Percentiles rank a stretch among this genome's conserved stretches.
Evolutionary conservation across 768 basidiomycete species (phyloP).

Genomic region (Kwoniella mangroviensis): DNA sequence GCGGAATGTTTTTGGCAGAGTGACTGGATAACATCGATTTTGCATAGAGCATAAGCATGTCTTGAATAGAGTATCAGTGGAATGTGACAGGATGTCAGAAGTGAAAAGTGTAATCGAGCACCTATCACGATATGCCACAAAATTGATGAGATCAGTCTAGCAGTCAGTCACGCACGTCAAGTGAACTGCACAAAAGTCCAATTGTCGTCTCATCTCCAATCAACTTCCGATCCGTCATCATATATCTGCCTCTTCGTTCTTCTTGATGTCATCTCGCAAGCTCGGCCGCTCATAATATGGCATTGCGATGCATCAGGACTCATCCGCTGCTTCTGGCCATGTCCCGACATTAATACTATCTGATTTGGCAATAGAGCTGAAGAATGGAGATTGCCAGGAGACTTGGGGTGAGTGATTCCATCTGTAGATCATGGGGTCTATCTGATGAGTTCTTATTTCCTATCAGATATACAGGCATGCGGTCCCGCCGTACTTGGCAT

Average conservation of each 20-base stretch:
- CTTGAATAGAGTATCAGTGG: no score
- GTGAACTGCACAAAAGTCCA: no score
- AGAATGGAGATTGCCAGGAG: background rate
- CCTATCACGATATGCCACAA: no score
- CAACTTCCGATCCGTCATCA: background rate
- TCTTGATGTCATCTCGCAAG: no score
- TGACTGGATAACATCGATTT: background rate
- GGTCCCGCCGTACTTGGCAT: slow-evolving; percentile 6
- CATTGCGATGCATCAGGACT: no score
- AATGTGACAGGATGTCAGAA: no score
- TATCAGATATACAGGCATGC: slow-evolving; percentile 10
- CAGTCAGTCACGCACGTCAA: no score
- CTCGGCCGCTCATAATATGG: no score
- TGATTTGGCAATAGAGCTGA: background rate
- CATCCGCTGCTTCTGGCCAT: background rate
- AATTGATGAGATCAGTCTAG: no score
- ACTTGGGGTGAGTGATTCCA: background rate
- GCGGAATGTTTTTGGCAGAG: background rate
- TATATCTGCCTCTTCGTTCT: background rate
- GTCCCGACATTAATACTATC: background rate
- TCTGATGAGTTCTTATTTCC: no score
- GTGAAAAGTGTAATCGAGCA: no score
- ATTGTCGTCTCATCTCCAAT: no score
- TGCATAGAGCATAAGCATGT: background rate
- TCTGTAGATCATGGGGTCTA: background rate